phyloP scores from a whole-genome alignment of 1,284 basidiomycete species.

The Phenoliferia sp. region DNA sequence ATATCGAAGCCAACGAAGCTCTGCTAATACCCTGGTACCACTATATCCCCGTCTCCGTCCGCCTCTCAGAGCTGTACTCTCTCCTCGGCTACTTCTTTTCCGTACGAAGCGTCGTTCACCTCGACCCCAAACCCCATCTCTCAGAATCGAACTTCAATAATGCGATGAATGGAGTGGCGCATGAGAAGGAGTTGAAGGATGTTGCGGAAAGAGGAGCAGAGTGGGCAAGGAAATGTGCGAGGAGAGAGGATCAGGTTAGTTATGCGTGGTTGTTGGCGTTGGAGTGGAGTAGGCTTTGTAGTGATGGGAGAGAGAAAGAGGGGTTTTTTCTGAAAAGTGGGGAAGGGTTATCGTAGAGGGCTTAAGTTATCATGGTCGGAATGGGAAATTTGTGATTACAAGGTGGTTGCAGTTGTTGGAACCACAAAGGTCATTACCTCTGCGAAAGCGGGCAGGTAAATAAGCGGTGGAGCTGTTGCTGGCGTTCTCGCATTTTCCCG shows the following conservation, averaged over 20 bases:
- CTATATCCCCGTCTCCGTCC: conserved; percentile 16
- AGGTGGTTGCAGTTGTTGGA: too few species aligned
- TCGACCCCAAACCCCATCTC: neutral
- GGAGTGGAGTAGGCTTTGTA: conserved; percentile 15
- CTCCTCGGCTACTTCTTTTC: conserved; percentile 25
- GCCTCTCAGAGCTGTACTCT: conserved; percentile 13
- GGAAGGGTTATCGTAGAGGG: too few species aligned
- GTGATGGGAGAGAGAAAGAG: neutral
- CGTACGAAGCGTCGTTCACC: neutral
- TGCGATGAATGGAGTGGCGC: neutral
- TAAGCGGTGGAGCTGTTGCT: too few species aligned
- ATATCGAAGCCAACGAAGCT: conserved; percentile 12
- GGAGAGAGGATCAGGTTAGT: conserved; percentile 16
- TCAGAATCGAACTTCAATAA: neutral
- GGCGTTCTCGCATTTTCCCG: too few species aligned
- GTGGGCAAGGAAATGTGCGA: conserved; percentile 17
- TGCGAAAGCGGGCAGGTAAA: too few species aligned
- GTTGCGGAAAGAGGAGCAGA: conserved; percentile 10
- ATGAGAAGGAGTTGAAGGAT: conserved; percentile 13
- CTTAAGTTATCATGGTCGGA: too few species aligned
- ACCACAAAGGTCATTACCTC: too few species aligned
- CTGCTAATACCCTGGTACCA: conserved; percentile 23
- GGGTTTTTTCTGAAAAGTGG: too few species aligned
- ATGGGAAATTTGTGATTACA: too few species aligned
- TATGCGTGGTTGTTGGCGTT: conserved; percentile 17